Base-by-base conservation (phyloP, 257 asterid genomes). In the Solanum paucissectum region DNA sequence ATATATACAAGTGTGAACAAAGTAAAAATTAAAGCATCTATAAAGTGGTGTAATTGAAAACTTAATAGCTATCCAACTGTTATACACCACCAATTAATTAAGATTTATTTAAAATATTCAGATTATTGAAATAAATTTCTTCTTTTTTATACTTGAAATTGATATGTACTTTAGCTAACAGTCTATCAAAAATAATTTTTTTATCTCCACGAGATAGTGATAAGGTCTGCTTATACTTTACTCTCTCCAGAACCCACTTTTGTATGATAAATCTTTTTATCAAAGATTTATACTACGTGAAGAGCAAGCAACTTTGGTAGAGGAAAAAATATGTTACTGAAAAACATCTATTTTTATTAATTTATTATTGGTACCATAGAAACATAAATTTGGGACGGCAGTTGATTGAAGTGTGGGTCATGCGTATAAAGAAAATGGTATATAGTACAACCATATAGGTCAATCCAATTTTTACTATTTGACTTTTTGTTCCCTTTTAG, bases 191-290 rank as follows among this genome's bases (percentile, higher is more conserved):
- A 58, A 20, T 0, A 58, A 1, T 0, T 20, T 58, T 0, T 58
- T 20, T 58, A 58, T 21, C 2, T 58, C 1, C 2, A 58, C 2
- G 2, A 58, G 25, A 0, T 58, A 58, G 5, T 21, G 0, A 9
- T 58, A 3, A 58, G 0, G 0, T 4, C 5, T 1, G 0, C 1
- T 0, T 58, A 21, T 7, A 21, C 2, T 21, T 7, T 21, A 58
- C 0, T 9, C 2, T 58, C 3, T 58, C 0, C 10, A 0, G 0
- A 21, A 1, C 2, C 2, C 0, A 3, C 6, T 58, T 52, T 52
- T 14, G 0, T 52, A 52, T 16, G 16, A 2, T 16, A 52, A 16
- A 52, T 55, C 10, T 21, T 74, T 34, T 37, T 10, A 12, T 37
- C 52, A 73, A 36, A 37, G 11, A 21, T 38, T 38, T 75, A 11